A percentile compares a stretch with the other conserved stretches of the same genome.
Evolutionary conservation across 169 alveolate species (phyloP).

Genomic region (Eimeria tenella): DNA sequence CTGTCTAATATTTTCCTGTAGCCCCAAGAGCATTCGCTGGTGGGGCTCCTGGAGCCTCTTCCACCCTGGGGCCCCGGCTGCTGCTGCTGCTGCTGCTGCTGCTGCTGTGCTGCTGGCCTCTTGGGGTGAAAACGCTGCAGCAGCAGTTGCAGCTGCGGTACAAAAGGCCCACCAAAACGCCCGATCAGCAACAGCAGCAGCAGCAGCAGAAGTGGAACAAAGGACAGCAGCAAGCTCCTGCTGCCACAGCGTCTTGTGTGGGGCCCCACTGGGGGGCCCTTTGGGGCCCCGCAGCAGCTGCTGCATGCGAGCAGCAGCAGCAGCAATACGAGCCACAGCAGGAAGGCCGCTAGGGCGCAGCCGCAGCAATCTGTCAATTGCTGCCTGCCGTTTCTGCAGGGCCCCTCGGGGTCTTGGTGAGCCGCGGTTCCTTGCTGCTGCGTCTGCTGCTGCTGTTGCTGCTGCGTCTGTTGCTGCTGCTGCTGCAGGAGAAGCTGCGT

Average conservation of each 20-base stretch:
- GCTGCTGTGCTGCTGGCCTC: conserved; percentile 10
- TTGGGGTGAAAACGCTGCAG: conserved; percentile 40
- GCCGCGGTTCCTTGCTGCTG: conserved; percentile 7
- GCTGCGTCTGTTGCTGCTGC: conserved; percentile 66
- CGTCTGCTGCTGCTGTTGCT: conserved; percentile 24
- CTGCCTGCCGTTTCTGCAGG: conserved; percentile 54
- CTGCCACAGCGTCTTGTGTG: conserved; percentile 52
- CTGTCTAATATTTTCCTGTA: conserved; percentile 18
- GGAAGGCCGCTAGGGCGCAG: conserved; percentile 38
- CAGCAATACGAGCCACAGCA: conserved; percentile 62
- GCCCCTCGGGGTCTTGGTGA: conserved; percentile 46
- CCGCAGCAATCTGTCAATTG: conserved; percentile 43
- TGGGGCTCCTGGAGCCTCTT: conserved; percentile 27
- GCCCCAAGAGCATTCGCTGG: conserved; percentile 36
- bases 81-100: conserved; percentile 57
- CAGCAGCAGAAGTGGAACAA: conserved; percentile 34
- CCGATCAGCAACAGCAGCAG: conserved; percentile 69
- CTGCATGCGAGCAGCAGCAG: conserved; percentile 71
- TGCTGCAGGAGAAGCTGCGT: conserved; percentile 58
- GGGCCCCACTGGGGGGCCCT: neutral
- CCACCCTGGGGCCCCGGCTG: conserved; percentile 66
- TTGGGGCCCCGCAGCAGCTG: conserved; percentile 6
- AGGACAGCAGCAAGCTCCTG: conserved; percentile 41
- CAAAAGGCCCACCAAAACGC: conserved; percentile 64
- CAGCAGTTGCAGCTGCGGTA: conserved; percentile 40